Conservation (phyloP, 768 basidiomycete species). For the Gymnopilus junonius region DNA sequence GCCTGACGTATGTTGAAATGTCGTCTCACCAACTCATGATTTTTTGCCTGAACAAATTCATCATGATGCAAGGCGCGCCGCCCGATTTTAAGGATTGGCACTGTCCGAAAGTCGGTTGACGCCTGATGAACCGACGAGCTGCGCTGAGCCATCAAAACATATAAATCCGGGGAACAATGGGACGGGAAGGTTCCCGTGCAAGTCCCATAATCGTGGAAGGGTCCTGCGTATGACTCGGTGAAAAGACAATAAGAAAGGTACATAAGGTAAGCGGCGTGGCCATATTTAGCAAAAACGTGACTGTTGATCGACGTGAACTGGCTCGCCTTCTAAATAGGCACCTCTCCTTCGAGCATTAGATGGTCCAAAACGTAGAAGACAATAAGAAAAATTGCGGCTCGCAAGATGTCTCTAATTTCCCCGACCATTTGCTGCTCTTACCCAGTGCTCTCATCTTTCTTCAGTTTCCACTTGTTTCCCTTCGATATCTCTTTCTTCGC, state of each 20-base stretch:
- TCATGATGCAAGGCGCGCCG: too few relatives aligned
- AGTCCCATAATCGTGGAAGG: conserved; percentile 9
- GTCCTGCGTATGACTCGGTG: conserved; percentile 8
- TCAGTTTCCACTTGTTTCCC: neutral
- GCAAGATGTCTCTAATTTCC: conserved; percentile 28
- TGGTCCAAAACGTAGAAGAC: conserved; percentile 28
- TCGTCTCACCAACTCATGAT: too few relatives aligned
- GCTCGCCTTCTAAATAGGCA: conserved; percentile 13
- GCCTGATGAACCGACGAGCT: too few relatives aligned
- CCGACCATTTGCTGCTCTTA: conserved; percentile 14
- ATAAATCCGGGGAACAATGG: neutral
- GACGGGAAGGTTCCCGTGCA: neutral
- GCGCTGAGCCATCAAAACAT: neutral
- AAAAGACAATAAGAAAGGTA: conserved; percentile 29
- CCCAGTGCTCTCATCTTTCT: conserved; percentile 11
- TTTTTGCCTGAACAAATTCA: too few relatives aligned
- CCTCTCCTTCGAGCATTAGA: conserved; percentile 8
- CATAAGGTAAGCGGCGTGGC: conserved; percentile 15
- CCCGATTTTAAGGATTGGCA: too few relatives aligned
- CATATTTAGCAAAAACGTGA: conserved; percentile 16
- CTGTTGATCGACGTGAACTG: conserved; percentile 6
- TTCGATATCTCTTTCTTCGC: neutral
- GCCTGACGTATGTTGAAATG: too few relatives aligned
- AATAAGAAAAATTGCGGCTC: conserved; percentile 31
- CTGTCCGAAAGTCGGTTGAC: too few relatives aligned